Evolutionary conservation across 345 rosid species (phyloP), one percentile per base, ranked within the genome.

Genomic region (Abelmoschus esculentus): DNA sequence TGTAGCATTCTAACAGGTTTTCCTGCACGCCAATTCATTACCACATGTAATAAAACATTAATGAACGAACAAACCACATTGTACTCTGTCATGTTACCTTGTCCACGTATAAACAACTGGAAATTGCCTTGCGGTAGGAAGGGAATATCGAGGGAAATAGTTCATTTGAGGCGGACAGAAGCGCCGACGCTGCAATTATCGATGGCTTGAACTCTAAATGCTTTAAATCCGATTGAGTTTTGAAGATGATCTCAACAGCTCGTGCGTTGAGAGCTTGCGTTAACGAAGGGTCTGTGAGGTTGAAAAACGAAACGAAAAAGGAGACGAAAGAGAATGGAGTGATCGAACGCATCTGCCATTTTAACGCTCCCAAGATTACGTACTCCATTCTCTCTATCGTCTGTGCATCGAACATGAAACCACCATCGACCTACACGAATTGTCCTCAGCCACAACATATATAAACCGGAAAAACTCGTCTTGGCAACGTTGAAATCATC

Each of bases 291-390:
- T 86, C 85, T 13, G 82, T 72, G 68, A 80, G 86, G 38, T 85
- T 82, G 73, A 85, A 80, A 69, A 82, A 81, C 59, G 81, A 72
- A 50, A 83, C 34, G 80, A 89, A 88, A 80, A 80, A 85, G 17
- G 82, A 28, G 55, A 89, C 52, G 72, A 92, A 92, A 22, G 90
- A 83, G 78, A 92, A 89, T 2, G 98, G 96, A 67, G 96, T 89
- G 63, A 92, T 70, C 14, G 98, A 89, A n/a, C 98, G 89, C 96
- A 88, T 89, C 73, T 93, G 72, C 98, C 98, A 92, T 75, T 89
- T 82, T 14, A 92, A 81, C 62, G 89, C 88, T 57, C 90, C 96
- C 75, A 92, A 76, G 49, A 92, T 77, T 19, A 92, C 74, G 18
- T 76, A 73, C 76, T 92, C 96, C 93, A 92, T 89, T 72, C 87